phyloP scores from a whole-genome alignment of 805 yeast genomes.

The Hanseniaspora occidentalis region DNA sequence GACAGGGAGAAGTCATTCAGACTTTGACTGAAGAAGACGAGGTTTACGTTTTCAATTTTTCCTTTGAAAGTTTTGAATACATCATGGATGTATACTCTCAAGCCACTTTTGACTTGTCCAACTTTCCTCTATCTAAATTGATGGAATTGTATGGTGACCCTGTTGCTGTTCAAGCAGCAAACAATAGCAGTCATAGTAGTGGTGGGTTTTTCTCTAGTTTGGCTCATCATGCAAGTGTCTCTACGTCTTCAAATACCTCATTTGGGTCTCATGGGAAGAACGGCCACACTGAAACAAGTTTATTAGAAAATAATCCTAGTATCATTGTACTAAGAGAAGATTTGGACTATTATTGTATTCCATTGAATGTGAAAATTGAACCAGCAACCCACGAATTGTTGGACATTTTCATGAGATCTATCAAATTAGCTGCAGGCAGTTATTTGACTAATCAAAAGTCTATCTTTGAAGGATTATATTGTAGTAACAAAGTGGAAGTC shows the following conservation, averaged over 20 bases:
- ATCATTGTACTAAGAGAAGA: slow-evolving; percentile 89
- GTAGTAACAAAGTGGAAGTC: slow-evolving; percentile 22
- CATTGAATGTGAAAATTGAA: slow-evolving; percentile 47
- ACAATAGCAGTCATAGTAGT: slow-evolving; percentile 1
- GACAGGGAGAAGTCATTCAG: slow-evolving; percentile 62
- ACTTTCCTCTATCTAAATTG: slow-evolving; percentile 27
- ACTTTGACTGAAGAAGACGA: slow-evolving; percentile 70
- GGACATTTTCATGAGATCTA: slow-evolving; percentile 40
- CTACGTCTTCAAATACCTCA: slow-evolving; percentile 8
- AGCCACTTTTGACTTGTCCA: slow-evolving; percentile 50
- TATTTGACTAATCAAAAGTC: slow-evolving; percentile 40
- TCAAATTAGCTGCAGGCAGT: slow-evolving; percentile 67
- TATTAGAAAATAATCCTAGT: slow-evolving; percentile 72
- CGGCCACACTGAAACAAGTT: slow-evolving; percentile 4
- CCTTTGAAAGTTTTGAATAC: slow-evolving; percentile 77
- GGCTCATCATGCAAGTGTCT: slow-evolving; percentile 12
- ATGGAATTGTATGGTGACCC: slow-evolving; percentile 19
- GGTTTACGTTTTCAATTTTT: slow-evolving; percentile 65
- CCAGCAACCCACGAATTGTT: slow-evolving; percentile 28
- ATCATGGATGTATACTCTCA: slow-evolving; percentile 58
- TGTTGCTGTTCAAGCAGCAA: slow-evolving; percentile 1
- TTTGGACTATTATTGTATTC: slow-evolving; percentile 83
- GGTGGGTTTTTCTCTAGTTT: slow-evolving; percentile 17
- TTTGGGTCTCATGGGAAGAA: not conserved
- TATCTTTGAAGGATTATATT: slow-evolving; percentile 64